Conservation (phyloP, 306 rosid species). For the Pachyrhizus erosus region DNA sequence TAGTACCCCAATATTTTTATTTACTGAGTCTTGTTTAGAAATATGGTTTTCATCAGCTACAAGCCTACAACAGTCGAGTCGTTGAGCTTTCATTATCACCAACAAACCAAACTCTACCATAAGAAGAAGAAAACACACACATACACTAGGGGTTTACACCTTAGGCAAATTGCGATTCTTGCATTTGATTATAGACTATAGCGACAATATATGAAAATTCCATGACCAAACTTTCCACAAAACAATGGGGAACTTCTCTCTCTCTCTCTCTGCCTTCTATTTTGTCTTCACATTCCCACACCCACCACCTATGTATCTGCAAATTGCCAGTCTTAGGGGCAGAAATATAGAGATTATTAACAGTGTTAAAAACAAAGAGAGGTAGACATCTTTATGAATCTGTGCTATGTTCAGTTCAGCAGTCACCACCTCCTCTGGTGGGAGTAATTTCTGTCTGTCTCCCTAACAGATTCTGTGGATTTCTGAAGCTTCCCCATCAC, state of each 20-base stretch:
- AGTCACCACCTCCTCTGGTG: constrained; percentile 52
- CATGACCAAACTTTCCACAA: constrained; percentile 10
- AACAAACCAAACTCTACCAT: not conserved
- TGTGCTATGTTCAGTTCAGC: constrained; percentile 3
- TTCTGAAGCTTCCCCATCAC: constrained; percentile 76
- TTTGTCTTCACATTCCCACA: constrained; percentile 27
- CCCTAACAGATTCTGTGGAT: constrained; percentile 54
- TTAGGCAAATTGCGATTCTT: not conserved
- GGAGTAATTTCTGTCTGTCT: constrained; percentile 43
- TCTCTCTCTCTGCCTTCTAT: constrained; percentile 10
- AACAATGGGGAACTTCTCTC: constrained; percentile 1
- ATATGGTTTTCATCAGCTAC: not conserved
- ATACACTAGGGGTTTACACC: not conserved
- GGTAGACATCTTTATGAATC: not conserved
- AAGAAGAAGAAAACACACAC: not conserved
- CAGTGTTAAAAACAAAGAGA: constrained; percentile 13
- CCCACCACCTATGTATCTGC: not conserved
- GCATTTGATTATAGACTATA: constrained; percentile 24
- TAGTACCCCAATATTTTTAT: constrained; percentile 5
- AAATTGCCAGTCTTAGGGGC: constrained; percentile 7
- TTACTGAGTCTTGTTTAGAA: constrained; percentile 17
- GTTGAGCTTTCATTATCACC: not conserved
- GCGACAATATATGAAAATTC: constrained; percentile 30
- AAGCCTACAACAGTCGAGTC: not conserved
- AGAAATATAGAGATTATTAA: not conserved